Conservation (phyloP, 1,284 basidiomycete species). For the Trichosporon inkin region DNA sequence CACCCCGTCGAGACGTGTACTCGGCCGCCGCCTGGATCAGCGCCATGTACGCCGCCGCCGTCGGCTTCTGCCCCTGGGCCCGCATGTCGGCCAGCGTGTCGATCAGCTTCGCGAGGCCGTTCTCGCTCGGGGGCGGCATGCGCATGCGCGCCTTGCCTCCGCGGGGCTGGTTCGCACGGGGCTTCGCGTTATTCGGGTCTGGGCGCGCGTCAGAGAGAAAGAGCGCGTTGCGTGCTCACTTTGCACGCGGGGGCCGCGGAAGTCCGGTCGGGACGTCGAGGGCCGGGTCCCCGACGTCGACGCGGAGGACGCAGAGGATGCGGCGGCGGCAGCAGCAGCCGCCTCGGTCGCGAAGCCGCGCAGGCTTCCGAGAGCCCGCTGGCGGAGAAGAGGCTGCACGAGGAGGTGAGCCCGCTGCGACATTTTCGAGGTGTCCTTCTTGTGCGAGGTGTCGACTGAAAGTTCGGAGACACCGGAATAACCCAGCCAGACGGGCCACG, state of each 20-base stretch:
- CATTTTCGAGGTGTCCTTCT: neutral
- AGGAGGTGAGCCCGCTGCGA: slow-evolving; percentile 5
- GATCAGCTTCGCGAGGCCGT: slow-evolving; percentile 26
- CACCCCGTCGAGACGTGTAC: slow-evolving; percentile 17
- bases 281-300: too few relatives aligned
- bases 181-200: neutral
- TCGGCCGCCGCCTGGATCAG: slow-evolving; percentile 35
- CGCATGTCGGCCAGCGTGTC: slow-evolving; percentile 26
- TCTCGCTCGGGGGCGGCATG: neutral
- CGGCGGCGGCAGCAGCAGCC: neutral
- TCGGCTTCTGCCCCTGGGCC: slow-evolving; percentile 25
- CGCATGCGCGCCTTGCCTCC: neutral
- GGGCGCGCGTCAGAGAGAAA: neutral
- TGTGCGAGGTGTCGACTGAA: neutral
- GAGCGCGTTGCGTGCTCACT: neutral
- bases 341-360: neutral
- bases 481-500: neutral
- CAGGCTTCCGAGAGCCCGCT: neutral
- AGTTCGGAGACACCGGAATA: slow-evolving; percentile 7
- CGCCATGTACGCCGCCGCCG: slow-evolving; percentile 32
- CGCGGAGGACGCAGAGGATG: neutral
- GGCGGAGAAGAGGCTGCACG: slow-evolving; percentile 1
- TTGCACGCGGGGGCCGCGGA: neutral
- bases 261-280: neutral
- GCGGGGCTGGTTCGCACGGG: too few relatives aligned